Percentiles rank a stretch among this genome's conserved stretches.
Evolutionary conservation across 352 stramenopile species (phyloP).

Genomic region (Halophytophthora polymorphica): DNA sequence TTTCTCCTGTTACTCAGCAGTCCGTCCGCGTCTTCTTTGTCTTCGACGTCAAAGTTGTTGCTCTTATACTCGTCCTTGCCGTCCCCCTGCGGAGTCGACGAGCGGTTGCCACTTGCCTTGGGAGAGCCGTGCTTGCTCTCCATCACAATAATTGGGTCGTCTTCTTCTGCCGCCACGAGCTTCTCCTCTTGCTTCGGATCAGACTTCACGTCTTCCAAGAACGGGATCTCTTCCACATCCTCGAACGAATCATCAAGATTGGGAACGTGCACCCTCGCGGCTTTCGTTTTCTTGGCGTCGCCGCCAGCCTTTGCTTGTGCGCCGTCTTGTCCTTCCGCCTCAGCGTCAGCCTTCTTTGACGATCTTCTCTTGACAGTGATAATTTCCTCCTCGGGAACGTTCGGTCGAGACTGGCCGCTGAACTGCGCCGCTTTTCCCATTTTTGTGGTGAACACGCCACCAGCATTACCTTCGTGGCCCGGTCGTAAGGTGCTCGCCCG

Average conservation of each 20-base stretch:
- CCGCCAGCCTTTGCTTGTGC: conserved; percentile 1
- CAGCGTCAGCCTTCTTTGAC: conserved; percentile 26
- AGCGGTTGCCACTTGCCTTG: conserved; percentile 13
- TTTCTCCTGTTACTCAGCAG: conserved; percentile 12
- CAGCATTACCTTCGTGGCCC: conserved; percentile 6
- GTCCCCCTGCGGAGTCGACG: conserved; percentile 2
- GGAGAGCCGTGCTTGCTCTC: conserved; percentile 44
- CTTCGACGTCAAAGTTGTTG: conserved; percentile 18
- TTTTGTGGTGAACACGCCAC: conserved; percentile 29
- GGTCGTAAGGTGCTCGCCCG: conserved; percentile 9
- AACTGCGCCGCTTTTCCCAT: conserved; percentile 53
- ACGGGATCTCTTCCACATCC: conserved; percentile 78
- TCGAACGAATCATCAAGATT: conserved; percentile 65
- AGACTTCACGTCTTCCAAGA: conserved; percentile 55
- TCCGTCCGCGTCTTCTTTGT: conserved; percentile 20
- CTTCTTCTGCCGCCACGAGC: conserved; percentile 21
- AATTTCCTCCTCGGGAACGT: conserved; percentile 67
- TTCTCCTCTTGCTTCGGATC: conserved; percentile 38
- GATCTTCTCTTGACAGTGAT: conserved; percentile 68
- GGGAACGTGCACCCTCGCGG: conserved; percentile 9
- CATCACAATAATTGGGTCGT: conserved; percentile 58
- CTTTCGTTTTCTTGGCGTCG: conserved; percentile 11
- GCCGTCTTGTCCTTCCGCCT: conserved; percentile 8
- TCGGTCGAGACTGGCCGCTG: conserved; percentile 42
- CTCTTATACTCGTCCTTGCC: conserved; percentile 22